Evolutionary conservation across 2,329 filamentous ascomycete genomes (phyloP), one percentile per base, ranked within the genome.

Genomic region (Sclerotiophoma versabilis): DNA sequence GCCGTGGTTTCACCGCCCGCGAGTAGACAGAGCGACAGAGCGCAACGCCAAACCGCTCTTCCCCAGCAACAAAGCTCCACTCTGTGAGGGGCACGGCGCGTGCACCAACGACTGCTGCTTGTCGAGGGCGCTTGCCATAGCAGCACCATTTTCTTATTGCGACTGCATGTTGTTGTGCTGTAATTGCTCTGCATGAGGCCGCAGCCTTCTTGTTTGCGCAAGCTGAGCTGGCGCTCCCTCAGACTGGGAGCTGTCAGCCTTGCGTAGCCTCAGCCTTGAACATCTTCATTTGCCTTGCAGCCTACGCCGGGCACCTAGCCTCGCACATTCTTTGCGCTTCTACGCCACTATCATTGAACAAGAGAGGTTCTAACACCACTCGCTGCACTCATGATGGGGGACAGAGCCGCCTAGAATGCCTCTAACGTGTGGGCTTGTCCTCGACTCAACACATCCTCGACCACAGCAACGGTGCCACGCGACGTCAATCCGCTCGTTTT

Each of bases 1-100:
- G 36, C 34, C 20, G 19, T 11, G 17, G 32, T 32, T 56, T 70
- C 63, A 72, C 69, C 69, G 69, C 65, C 66, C 15, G n/a, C 10
- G 17, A n/a, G n/a, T n/a, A n/a, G n/a, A n/a, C n/a, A n/a, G n/a
- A n/a, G n/a, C n/a, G 26, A 17, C 39, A 27, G 23, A 12, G 26
- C 27, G 17, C 12, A 48, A 32, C 37, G 22, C 22, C 38, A 47
- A 39, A 54, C 43, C 15, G 37, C 23, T 20, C 23, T 26, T 32
- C 48, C 30, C 43, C 43, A 53, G 45, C 44, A 49, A 54, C 36
- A 38, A 25, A 34, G 38, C 43, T 32, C 48, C 43, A 54, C 44
- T 51, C 27, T 43, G 32, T 41, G 51, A 44, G 51, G 51, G 51
- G 51, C 34, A 41, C 37, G 39, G 45, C 45, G 45, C 45, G 25